phyloP scores from a whole-genome alignment of 139 green algal genomes.

The Tetraselmis striata region DNA sequence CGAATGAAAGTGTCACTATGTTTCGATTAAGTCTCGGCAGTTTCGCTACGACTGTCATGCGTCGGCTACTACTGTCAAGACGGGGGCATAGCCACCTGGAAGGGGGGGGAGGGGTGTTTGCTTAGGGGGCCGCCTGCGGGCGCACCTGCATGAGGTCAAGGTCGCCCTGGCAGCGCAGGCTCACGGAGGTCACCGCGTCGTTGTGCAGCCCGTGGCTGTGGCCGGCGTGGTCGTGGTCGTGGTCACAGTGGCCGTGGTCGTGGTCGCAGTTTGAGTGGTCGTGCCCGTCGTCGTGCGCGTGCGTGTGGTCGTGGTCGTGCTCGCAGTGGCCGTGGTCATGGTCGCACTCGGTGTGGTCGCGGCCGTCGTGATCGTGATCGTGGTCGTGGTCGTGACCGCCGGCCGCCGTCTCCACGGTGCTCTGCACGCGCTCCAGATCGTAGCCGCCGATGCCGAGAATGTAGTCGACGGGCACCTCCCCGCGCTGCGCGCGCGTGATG shows the following conservation, averaged over 20 bases:
- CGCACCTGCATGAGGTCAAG: slow-evolving; percentile 86
- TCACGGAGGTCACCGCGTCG: slow-evolving; percentile 63
- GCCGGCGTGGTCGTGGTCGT: slow-evolving; percentile 34
- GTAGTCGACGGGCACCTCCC: slow-evolving; percentile 76
- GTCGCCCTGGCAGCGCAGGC: slow-evolving; percentile 73
- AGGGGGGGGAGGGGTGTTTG: too few relatives aligned
- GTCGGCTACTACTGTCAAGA: too few relatives aligned
- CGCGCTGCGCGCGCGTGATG: slow-evolving; percentile 35
- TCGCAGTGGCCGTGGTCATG: slow-evolving; percentile 14
- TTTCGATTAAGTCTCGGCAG: too few relatives aligned
- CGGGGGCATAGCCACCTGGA: too few relatives aligned
- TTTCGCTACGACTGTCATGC: too few relatives aligned
- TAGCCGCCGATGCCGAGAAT: slow-evolving; percentile 91
- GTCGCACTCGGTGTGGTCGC: slow-evolving; percentile 19
- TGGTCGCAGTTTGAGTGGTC: slow-evolving; percentile 17
- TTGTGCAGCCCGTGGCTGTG: slow-evolving; percentile 45
- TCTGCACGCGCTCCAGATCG: slow-evolving; percentile 81
- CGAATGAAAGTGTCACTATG: too few relatives aligned
- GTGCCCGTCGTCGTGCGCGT: slow-evolving; percentile 25
- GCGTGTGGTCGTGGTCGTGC: slow-evolving; percentile 19
- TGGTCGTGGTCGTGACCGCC: slow-evolving; percentile 29
- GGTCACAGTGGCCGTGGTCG: slow-evolving; percentile 17
- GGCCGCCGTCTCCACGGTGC: slow-evolving; percentile 46
- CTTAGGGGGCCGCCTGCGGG: too few relatives aligned
- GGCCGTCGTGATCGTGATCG: slow-evolving; percentile 30